phyloP scores from a whole-genome alignment of 768 basidiomycete species.

The Pulveroboletus ravenelii region DNA sequence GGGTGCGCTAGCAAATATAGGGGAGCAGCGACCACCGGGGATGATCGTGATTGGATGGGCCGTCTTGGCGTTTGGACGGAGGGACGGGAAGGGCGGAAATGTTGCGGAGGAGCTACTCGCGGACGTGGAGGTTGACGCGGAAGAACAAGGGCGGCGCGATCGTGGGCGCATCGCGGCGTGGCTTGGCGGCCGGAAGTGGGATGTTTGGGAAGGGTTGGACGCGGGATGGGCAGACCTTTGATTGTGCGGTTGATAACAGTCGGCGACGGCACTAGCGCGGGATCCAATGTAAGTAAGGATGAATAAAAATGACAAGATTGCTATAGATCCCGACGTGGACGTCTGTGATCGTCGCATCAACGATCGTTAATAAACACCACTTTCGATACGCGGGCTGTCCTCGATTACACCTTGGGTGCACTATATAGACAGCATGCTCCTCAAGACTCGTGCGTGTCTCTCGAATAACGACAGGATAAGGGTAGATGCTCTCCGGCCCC shows the following conservation, averaged over 20 bases:
- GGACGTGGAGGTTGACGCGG: slow-evolving; percentile 36
- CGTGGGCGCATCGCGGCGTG: slow-evolving; percentile 48
- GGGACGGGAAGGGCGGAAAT: slow-evolving; percentile 39
- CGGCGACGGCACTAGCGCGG: too few relatives aligned
- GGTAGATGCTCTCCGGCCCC: too few relatives aligned
- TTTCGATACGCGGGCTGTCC: too few relatives aligned
- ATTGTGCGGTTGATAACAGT: not conserved
- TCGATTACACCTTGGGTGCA: too few relatives aligned
- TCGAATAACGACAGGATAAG: too few relatives aligned
- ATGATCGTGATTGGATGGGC: slow-evolving; percentile 97
- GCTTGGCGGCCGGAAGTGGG: slow-evolving; percentile 57
- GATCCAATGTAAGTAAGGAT: too few relatives aligned
- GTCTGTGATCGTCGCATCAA: too few relatives aligned
- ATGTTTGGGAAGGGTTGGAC: slow-evolving; percentile 59
- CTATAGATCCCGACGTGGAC: too few relatives aligned
- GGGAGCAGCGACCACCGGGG: slow-evolving; percentile 90
- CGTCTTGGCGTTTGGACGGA: slow-evolving; percentile 55
- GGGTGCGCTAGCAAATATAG: slow-evolving; percentile 63
- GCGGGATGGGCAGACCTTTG: slow-evolving; percentile 35
- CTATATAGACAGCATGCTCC: too few relatives aligned
- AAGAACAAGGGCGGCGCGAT: slow-evolving; percentile 20
- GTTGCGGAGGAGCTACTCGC: slow-evolving; percentile 69
- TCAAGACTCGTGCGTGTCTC: too few relatives aligned
- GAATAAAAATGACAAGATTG: too few relatives aligned
- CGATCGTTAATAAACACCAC: too few relatives aligned